These are phyloP conservation scores for Ceratocystis cacaofunesta DNA, from an alignment of 2,329 filamentous ascomycete species.

Conservation along the genomic window DNA sequence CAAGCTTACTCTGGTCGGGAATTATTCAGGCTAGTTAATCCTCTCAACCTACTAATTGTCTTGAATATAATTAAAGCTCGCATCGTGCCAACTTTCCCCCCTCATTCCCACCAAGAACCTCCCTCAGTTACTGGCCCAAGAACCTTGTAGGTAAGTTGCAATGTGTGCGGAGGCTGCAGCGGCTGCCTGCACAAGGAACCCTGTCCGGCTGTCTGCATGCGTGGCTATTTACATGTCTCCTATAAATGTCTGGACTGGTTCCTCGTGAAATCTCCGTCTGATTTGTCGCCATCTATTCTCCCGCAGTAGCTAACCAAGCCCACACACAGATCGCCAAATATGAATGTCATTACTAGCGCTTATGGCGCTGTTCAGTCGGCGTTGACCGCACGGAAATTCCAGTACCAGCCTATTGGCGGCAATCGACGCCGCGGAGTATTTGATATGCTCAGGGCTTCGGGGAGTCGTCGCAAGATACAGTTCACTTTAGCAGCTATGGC, in stretches of 20 bases:
- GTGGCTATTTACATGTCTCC: neutral
- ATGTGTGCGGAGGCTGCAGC: neutral
- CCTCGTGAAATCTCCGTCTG: too few relatives aligned
- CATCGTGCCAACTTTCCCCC: neutral
- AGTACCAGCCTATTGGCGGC: conserved; percentile 12
- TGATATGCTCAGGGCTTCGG: conserved; percentile 3
- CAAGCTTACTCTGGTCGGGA: too few relatives aligned
- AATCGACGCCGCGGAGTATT: neutral
- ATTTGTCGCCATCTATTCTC: neutral
- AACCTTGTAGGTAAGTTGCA: neutral
- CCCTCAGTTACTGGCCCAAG: neutral
- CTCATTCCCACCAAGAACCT: too few relatives aligned
- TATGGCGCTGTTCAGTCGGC: conserved; percentile 5
- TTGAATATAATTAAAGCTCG: neutral
- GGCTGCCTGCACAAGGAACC: neutral
- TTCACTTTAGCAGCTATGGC: conserved; percentile 6
- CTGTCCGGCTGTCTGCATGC: neutral
- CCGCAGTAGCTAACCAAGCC: neutral
- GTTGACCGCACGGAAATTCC: conserved; percentile 5
- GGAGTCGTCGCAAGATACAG: conserved; percentile 8
- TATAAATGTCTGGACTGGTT: neutral
- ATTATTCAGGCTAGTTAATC: neutral
- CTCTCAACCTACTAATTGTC: neutral
- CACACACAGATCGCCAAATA: conserved; percentile 2
- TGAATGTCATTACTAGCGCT: conserved; percentile 10